Evolutionary conservation across 441 rosid genomes (phyloP).

Genomic region (Aquilaria agallochum): DNA sequence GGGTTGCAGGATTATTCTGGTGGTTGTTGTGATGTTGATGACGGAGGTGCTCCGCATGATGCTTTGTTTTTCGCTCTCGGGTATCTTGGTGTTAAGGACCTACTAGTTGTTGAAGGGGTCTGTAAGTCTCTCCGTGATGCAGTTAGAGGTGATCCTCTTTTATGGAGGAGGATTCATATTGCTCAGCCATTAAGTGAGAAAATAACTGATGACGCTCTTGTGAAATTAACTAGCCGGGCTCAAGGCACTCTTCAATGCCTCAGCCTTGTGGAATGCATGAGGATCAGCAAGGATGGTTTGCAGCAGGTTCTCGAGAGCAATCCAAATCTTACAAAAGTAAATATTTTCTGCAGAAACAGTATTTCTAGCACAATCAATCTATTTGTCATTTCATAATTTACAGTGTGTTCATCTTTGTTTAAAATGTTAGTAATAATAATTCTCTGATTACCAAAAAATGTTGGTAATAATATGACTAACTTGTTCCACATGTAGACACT

Average conservation of each 20-base stretch:
- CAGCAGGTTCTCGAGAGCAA: conserved; percentile 30
- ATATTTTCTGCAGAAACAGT: background rate
- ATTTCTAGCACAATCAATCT: background rate
- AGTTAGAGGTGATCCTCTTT: conserved; percentile 25
- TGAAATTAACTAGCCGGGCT: conserved; percentile 29
- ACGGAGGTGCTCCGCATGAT: conserved; percentile 18
- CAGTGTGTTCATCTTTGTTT: too few species aligned
- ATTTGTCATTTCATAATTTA: background rate
- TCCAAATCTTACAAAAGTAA: conserved; percentile 32
- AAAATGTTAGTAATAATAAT: too few species aligned
- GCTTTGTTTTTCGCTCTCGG: conserved; percentile 27
- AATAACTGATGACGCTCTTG: conserved; percentile 29
- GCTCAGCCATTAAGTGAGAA: conserved; percentile 13
- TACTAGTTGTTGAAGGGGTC: conserved; percentile 34
- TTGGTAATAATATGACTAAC: too few species aligned
- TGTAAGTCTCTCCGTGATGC: conserved; percentile 28
- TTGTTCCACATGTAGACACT: too few species aligned
- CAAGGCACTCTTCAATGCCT: conserved; percentile 29
- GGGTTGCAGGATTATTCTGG: conserved; percentile 5
- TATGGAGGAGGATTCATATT: conserved; percentile 29
- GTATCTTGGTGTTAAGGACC: conserved; percentile 23
- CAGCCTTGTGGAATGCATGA: conserved; percentile 28
- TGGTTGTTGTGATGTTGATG: conserved; percentile 12
- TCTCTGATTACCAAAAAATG: too few species aligned
- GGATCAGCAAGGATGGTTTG: conserved; percentile 34